These are phyloP conservation scores for Steccherinum ochraceum DNA, from an alignment of 768 basidiomycete genomes.

Conservation along the genomic window DNA sequence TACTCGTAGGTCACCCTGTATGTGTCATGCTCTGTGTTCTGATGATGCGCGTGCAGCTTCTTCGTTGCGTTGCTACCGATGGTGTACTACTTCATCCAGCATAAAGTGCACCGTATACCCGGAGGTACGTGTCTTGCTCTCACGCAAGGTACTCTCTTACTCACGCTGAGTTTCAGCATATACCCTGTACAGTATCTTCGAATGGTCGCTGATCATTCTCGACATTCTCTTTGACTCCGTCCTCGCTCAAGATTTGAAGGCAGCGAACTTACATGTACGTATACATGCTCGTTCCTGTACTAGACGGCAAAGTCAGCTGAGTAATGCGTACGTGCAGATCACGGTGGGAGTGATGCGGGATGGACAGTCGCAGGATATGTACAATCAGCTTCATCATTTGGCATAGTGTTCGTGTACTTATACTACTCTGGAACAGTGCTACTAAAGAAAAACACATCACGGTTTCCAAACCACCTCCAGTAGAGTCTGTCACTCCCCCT, in stretches of 20 bases:
- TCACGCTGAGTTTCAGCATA: constrained; percentile 54
- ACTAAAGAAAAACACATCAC: background rate
- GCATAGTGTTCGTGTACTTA: constrained; percentile 22
- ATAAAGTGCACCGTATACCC: constrained; percentile 72
- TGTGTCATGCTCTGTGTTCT: background rate
- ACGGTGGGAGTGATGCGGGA: constrained; percentile 17
- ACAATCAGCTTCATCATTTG: constrained; percentile 37
- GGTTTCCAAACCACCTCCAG: background rate
- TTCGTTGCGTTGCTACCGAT: constrained; percentile 65
- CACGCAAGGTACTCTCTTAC: background rate
- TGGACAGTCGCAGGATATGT: constrained; percentile 32
- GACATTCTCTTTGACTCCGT: constrained; percentile 72
- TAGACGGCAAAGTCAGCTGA: background rate
- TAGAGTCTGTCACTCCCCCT: background rate
- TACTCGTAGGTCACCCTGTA: constrained; percentile 33
- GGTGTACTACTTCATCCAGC: constrained; percentile 80
- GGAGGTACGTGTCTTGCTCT: constrained; percentile 75
- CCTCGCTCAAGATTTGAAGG: constrained; percentile 51
- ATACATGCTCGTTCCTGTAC: background rate
- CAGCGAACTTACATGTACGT: constrained; percentile 46
- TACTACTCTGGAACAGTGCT: constrained; percentile 1
- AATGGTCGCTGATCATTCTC: constrained; percentile 76
- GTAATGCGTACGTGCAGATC: constrained; percentile 16
- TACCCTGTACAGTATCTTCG: constrained; percentile 79
- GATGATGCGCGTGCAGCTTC: constrained; percentile 42